Evolutionary conservation across 2,329 filamentous ascomycete species (phyloP).

Genomic region (Trichoderma atroviride): DNA sequence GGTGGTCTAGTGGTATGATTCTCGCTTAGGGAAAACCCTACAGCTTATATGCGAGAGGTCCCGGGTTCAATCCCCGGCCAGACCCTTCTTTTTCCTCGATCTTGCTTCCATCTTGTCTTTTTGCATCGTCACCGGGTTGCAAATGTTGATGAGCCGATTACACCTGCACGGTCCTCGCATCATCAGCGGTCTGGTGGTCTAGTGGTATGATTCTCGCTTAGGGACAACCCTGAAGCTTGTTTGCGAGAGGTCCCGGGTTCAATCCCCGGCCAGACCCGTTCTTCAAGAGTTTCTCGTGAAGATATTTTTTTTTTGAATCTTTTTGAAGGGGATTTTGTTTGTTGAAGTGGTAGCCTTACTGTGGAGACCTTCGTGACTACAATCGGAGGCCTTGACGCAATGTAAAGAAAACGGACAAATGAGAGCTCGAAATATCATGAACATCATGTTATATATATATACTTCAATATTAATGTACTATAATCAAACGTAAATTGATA

Average conservation of each 20-base stretch:
- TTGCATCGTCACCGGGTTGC: too few relatives aligned
- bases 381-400: not conserved
- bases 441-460: not conserved
- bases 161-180: too few relatives aligned
- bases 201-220: slow-evolving; percentile 28
- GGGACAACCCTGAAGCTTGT: slow-evolving; percentile 23
- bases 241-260: slow-evolving; percentile 52
- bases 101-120: too few relatives aligned
- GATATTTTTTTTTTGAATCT: not conserved
- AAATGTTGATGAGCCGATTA: too few relatives aligned
- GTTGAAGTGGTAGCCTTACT: not conserved
- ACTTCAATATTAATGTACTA: slow-evolving; percentile 8
- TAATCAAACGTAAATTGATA: not conserved
- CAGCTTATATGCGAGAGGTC: slow-evolving; percentile 45
- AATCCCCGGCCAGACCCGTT: slow-evolving; percentile 49
- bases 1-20: slow-evolving; percentile 27
- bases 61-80: slow-evolving; percentile 52
- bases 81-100: slow-evolving; percentile 35
- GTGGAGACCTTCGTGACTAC: not conserved
- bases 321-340: not conserved
- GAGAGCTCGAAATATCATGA: not conserved
- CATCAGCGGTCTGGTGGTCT: slow-evolving; percentile 26
- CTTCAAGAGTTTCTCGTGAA: not conserved
- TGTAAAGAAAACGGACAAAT: not conserved
- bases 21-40: slow-evolving; percentile 26